Percentiles rank a stretch among this genome's conserved stretches.
These are phyloP conservation scores for Kentomonas sorsogonicus DNA, from an alignment of 208 protist genomes.

Conservation along the genomic window DNA sequence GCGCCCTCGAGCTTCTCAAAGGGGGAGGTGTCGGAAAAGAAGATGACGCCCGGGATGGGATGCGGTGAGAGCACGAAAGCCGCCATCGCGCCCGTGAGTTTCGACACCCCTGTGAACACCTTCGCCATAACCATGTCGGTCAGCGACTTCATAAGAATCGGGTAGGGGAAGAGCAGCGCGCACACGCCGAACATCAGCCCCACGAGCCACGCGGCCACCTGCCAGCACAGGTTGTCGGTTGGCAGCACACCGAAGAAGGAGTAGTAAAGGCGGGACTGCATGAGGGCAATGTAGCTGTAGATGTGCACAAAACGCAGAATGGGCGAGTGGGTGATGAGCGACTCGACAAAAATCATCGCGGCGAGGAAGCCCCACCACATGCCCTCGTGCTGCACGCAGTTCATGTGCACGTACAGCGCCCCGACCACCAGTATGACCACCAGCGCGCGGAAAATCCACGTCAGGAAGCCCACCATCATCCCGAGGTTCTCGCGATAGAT, in stretches of 20 bases:
- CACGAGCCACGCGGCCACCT: conserved; percentile 20
- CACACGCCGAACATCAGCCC: conserved; percentile 20
- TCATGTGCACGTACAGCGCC: conserved; percentile 9
- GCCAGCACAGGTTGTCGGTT: conserved; percentile 16
- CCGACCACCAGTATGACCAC: conserved; percentile 22
- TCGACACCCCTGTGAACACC: conserved; percentile 19
- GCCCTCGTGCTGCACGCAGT: conserved; percentile 16
- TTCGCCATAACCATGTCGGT: conserved; percentile 26
- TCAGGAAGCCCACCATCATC: conserved; percentile 29
- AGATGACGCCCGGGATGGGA: conserved; percentile 24
- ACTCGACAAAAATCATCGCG: conserved; percentile 16
- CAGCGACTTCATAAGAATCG: conserved; percentile 15
- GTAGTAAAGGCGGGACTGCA: conserved; percentile 22
- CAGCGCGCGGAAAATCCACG: conserved; percentile 21
- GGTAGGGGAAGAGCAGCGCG: conserved; percentile 26
- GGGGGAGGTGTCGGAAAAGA: conserved; percentile 25
- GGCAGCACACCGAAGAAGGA: conserved; percentile 17
- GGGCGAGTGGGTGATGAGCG: conserved; percentile 17
- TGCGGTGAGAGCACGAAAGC: conserved; percentile 24
- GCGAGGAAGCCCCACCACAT: conserved; percentile 26
- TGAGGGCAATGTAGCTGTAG: conserved; percentile 32
- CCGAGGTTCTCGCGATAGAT: conserved; percentile 19
- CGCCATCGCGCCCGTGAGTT: conserved; percentile 27
- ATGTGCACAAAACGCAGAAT: conserved; percentile 31
- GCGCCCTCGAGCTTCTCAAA: conserved; percentile 27